Evolutionary conservation across 495 filamentous ascomycete species (phyloP), one percentile per base, ranked within the genome.

Genomic region (Umbilicaria muhlenbergii): DNA sequence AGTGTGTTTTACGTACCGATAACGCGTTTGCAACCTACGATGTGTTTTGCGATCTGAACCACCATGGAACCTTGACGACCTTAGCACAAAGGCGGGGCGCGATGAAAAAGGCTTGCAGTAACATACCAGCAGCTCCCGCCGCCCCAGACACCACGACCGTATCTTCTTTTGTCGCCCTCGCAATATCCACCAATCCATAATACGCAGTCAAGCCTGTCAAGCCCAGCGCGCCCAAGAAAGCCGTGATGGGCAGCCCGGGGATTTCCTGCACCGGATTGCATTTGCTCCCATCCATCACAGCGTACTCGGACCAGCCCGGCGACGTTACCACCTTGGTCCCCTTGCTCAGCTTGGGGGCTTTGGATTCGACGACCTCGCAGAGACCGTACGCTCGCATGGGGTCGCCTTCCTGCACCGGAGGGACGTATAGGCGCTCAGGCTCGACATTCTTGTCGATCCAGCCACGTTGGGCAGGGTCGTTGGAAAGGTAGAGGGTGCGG

Each of bases 381-480:
- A 87, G 60, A 24, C 56, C 59, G 13, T 44, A 45, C 17, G 73
- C 66, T 34, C 67, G 66, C 77, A 87, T 84, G 2, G 65, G 56
- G n/a, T 63, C 66, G 44, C 71, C 76, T 36, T 73, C 62, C 17
- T 62, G 48, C 0, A 83, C 71, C 1, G 80, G 76, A 0, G 73
- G 63, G 5, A 68, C 21, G 58, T 83, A 85, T 12, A 73, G 70
- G 33, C 77, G 60, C 12, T 48, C 54, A 7, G 59, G 51, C 19
- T 60, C 52, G 14, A 60, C 41, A 51, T 51, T 52, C 62, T 68
- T 57, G 42, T 54, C 49, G 44, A 87, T 70, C 81, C 79, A 83
- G 35, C 66, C 66, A 41, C 81, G 67, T 65, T 82, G 79, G 28
- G 77, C 77, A 0, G 81, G 81, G 56, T 86, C 80, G 45, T 80